A percentile compares a stretch with the other conserved stretches of the same genome.
phyloP scores from a whole-genome alignment of 345 rosid species.

The Euphorbia lathyris region DNA sequence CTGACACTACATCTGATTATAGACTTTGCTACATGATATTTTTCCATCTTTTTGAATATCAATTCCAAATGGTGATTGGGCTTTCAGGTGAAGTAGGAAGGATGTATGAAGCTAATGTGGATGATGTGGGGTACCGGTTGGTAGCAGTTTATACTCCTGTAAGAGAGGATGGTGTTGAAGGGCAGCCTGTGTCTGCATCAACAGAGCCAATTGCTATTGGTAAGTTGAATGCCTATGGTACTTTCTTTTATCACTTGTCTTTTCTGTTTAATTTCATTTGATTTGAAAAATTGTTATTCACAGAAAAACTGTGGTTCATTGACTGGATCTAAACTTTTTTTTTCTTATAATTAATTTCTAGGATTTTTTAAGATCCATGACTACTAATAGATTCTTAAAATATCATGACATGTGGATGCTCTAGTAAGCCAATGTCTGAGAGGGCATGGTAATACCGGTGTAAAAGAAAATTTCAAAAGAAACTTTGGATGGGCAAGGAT shows the following conservation, averaged over 20 bases:
- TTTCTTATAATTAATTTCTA: neutral
- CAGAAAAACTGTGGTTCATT: neutral
- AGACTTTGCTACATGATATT: neutral
- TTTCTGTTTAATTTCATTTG: neutral
- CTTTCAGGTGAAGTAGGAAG: constrained; percentile 85
- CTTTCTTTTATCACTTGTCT: neutral
- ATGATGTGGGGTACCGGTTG: constrained; percentile 93
- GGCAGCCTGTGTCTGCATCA: constrained; percentile 94
- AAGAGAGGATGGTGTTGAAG: constrained; percentile 92
- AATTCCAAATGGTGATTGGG: constrained; percentile 21
- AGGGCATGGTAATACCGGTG: neutral
- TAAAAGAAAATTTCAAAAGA: neutral
- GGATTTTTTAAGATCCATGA: neutral
- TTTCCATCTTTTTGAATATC: neutral
- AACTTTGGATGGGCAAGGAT: neutral
- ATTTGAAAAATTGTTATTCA: neutral
- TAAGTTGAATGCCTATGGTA: constrained; percentile 23
- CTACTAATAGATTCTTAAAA: neutral
- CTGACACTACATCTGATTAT: neutral
- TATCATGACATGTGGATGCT: neutral
- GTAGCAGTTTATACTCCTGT: constrained; percentile 86
- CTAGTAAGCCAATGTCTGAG: neutral
- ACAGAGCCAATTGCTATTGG: constrained; percentile 94
- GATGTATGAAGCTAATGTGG: constrained; percentile 98
- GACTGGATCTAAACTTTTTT: neutral